Evolutionary conservation across 2,329 filamentous ascomycete species (phyloP), one percentile per base, ranked within the genome.

Genomic region (Alternaria arborescens): DNA sequence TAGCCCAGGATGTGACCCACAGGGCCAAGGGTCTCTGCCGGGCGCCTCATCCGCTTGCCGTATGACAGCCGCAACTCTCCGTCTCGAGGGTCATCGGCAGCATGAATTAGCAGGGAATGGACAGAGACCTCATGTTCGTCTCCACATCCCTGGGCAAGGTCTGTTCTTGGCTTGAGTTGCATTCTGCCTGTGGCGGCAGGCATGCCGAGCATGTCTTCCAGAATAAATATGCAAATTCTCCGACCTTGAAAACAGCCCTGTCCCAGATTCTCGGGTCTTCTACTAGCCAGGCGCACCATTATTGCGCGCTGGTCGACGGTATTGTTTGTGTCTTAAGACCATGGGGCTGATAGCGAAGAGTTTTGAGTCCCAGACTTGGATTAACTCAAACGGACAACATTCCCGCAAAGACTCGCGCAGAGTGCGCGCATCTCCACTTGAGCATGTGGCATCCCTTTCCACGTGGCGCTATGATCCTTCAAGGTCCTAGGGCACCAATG

Each of bases 401-500:
- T 22, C 26, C 52, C 57, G 52, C 26, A 10, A 38, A 30, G 30
- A 24, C 40, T 42, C 20, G 40, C 40, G 40, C 12, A 42, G 52
- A 51, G 38, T 32, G 38, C 14, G 57, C 24, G 30, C 38, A 50
- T 32, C 44, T 46, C 57, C 52, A 32, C 57, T 48, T 20, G 20
- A 3, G 18, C 42, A 36, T 42, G 18, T 14, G n/a, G 41, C 50
- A 44, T 47, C 40, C 55, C 44, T 59, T 48, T 52, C 57, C 52
- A 60, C 55, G 44, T 60, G 52, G 57, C 38, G 30, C 44, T 32
- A 20, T 43, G 51, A 6, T 34, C 20, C 18, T 24, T 10, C 20
- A 56, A 30, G 38, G 34, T 50, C 36, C 12, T 38, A 28, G 30
- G 8, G 18, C 44, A 48, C 57, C 52, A 60, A 56, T 56, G 30